Evolutionary conservation across 257 asterid genomes (phyloP).

Genomic region (Marsdenia floribunda): DNA sequence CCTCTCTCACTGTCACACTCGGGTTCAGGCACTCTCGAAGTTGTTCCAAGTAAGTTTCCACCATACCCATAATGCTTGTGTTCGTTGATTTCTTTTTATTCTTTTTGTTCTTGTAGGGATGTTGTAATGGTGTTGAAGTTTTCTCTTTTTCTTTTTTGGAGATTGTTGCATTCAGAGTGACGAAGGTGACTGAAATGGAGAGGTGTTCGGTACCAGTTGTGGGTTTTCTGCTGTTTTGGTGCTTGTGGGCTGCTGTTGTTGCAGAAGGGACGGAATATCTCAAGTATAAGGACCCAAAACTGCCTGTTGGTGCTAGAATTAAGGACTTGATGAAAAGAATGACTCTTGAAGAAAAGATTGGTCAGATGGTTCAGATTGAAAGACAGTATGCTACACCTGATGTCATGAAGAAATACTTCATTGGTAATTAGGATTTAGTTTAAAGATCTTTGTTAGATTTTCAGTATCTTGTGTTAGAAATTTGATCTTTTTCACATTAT

Average conservation of each 20-base stretch:
- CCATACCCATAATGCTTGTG: neutral
- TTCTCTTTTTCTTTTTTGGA: neutral
- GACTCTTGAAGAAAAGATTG: conserved; percentile 83
- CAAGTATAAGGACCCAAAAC: conserved; percentile 67
- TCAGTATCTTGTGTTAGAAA: neutral
- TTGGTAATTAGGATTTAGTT: conserved; percentile 38
- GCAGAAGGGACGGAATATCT: conserved; percentile 43
- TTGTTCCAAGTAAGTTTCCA: neutral
- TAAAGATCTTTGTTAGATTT: neutral
- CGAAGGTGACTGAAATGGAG: conserved; percentile 11
- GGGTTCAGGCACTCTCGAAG: neutral
- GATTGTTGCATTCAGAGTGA: neutral
- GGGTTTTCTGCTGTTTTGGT: conserved; percentile 27
- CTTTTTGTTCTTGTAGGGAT: neutral
- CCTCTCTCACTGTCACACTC: neutral
- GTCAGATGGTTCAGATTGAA: conserved; percentile 89
- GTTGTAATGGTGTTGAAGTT: neutral
- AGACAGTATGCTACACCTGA: conserved; percentile 54
- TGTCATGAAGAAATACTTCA: conserved; percentile 48
- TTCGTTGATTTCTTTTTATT: no score
- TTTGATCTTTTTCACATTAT: neutral
- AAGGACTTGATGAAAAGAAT: conserved; percentile 62
- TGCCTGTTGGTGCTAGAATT: conserved; percentile 50
- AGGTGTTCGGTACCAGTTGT: conserved; percentile 13
- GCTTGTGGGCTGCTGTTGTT: conserved; percentile 30